A percentile compares a stretch with the other conserved stretches of the same genome.
Conservation (phyloP, 2,329 filamentous ascomycete genomes). For the Aspergillus ibericus region DNA sequence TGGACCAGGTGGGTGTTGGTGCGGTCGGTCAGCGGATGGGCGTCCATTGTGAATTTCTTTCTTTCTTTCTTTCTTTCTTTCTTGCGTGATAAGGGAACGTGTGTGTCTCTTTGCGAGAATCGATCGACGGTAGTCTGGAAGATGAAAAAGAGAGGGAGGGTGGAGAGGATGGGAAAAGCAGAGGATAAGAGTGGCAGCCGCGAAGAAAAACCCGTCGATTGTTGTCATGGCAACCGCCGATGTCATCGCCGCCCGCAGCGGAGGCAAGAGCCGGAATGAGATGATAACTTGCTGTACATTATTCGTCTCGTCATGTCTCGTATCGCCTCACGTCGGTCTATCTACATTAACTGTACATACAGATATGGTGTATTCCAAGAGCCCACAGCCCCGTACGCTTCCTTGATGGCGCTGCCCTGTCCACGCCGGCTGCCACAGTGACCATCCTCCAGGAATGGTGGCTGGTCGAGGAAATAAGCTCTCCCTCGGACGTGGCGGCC, state of each 20-base stretch:
- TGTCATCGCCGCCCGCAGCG: slow-evolving; percentile 29
- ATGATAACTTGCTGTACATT: too few species aligned
- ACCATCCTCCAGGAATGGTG: not conserved
- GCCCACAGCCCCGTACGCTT: too few species aligned
- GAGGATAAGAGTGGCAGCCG: slow-evolving; percentile 25
- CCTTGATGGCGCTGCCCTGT: too few species aligned
- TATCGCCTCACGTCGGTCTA: not conserved
- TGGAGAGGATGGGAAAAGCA: slow-evolving; percentile 17
- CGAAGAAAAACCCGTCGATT: slow-evolving; percentile 36
- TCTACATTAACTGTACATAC: not conserved
- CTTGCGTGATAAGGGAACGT: not conserved
- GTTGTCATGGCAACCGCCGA: slow-evolving; percentile 40
- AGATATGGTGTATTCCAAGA: not conserved
- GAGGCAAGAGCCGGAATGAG: too few species aligned
- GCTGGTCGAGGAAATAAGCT: not conserved
- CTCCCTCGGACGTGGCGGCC: not conserved
- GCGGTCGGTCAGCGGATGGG: slow-evolving; percentile 42
- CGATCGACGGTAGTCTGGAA: not conserved
- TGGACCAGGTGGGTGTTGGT: slow-evolving; percentile 43
- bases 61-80: not conserved
- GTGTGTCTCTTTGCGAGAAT: not conserved
- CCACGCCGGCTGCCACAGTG: not conserved
- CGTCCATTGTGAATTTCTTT: slow-evolving; percentile 30
- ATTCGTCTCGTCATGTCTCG: not conserved
- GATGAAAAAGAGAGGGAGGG: slow-evolving; percentile 8